These are phyloP conservation scores for Candolleomyces eurysporus DNA, from an alignment of 768 basidiomycete genomes.

Conservation along the genomic window DNA sequence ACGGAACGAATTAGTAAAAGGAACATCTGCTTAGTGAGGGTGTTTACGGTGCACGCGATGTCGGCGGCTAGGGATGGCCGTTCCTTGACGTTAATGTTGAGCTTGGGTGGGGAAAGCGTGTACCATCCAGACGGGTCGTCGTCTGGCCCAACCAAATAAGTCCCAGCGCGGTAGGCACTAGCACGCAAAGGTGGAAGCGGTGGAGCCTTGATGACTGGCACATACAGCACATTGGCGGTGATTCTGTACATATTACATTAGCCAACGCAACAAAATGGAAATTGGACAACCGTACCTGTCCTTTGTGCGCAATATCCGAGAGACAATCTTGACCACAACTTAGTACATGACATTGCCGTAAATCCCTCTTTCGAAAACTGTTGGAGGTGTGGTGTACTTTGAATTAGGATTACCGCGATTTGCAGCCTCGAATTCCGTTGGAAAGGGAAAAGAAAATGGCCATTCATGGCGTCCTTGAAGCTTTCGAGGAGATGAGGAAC, in stretches of 20 bases:
- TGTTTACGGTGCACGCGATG: not conserved
- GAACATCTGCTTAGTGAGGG: not conserved
- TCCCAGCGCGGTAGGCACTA: not conserved
- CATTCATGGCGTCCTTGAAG: not conserved
- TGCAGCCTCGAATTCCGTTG: not conserved
- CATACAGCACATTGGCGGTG: not conserved
- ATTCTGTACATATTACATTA: not conserved
- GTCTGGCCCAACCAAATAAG: not conserved
- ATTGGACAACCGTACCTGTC: not conserved
- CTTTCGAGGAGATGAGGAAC: not conserved
- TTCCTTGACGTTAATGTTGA: not conserved
- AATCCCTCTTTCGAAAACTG: not conserved
- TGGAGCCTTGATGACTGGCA: not conserved
- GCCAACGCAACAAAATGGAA: too few relatives aligned
- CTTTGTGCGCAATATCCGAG: not conserved
- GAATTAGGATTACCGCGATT: not conserved
- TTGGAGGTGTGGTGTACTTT: not conserved
- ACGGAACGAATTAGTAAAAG: not conserved
- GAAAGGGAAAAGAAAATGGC: not conserved
- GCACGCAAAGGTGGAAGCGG: not conserved
- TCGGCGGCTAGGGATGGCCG: not conserved
- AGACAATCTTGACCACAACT: not conserved
- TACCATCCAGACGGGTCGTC: conserved; percentile 4
- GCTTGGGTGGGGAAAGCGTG: not conserved
- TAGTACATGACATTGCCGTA: not conserved